Evolutionary conservation across 2,329 filamentous ascomycete genomes (phyloP).

Genomic region (Trichoderma guizhouense): DNA sequence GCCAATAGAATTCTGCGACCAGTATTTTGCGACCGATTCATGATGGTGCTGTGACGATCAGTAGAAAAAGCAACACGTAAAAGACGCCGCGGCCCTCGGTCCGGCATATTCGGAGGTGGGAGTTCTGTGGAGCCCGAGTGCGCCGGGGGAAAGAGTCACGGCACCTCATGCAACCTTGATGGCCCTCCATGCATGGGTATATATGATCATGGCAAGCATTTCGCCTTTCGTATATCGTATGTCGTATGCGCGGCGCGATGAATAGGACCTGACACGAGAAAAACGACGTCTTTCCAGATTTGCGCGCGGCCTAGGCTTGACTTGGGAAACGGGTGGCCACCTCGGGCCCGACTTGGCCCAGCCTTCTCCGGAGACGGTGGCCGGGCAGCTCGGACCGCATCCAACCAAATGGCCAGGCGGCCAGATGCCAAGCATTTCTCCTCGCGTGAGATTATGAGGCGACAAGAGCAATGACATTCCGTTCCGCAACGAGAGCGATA

Average conservation of each 20-base stretch:
- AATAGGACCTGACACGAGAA: neutral
- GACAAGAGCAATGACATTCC: conserved; percentile 4
- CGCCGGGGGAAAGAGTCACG: neutral
- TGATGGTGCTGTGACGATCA: neutral
- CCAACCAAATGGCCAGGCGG: conserved; percentile 5
- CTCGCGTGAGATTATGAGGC: neutral
- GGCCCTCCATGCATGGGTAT: neutral
- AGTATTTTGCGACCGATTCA: neutral
- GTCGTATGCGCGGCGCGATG: neutral
- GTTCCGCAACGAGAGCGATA: neutral
- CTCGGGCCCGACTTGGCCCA: conserved; percentile 4
- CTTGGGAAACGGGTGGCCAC: neutral
- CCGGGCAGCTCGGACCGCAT: conserved; percentile 8
- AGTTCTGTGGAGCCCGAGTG: conserved; percentile 3
- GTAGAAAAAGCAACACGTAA: neutral
- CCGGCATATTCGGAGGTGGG: conserved; percentile 8
- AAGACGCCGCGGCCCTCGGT: neutral
- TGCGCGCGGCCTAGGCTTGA: neutral
- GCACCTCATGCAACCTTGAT: neutral
- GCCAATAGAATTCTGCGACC: neutral
- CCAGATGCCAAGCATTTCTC: neutral
- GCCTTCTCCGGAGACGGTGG: conserved; percentile 1
- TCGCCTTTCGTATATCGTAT: neutral
- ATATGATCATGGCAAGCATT: neutral
- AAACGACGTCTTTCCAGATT: neutral